Evolutionary conservation across 306 rosid species (phyloP), one percentile per base, ranked within the genome.

Genomic region (Rosa persica): DNA sequence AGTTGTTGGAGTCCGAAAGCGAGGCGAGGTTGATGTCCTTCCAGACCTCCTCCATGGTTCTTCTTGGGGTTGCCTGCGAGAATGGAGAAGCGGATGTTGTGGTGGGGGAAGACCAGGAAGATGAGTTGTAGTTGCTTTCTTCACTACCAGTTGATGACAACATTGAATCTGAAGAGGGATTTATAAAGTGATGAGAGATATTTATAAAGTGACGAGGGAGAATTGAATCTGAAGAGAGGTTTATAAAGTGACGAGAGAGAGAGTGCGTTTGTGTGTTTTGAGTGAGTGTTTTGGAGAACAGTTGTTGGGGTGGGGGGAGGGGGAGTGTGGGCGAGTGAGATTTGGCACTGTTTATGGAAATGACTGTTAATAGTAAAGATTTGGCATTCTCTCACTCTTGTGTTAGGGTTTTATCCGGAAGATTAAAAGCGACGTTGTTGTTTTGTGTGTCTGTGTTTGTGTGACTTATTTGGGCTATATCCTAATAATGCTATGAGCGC

Each of bases 31-130:
- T 86, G 4, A 92, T 87, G 82, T 90, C 97, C 52, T 88, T 89
- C 97, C 96, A 90, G 0, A 90, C 90, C 69, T 89, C 96, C 75
- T 90, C 96, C 97, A 92, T 92, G 74, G 81, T 77, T 72, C 38
- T 66, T 34, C 74, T 47, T 54, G 62, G 51, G 67, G 75, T 55
- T 6, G 15, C 42, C 8, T 43, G 11, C 25, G 15, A 3, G 57
- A 51, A 51, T 5, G 57, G 57, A 51, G 57, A 51, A 15, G 57
- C 23, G 4, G 60, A 8, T 5, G 62, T 19, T 6, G 27, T 2
- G 52, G 8, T 0, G 49, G 15, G 0, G 52, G 82, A 76, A 8
- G 78, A 75, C 46, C n/a, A 27, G 23, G 75, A 65, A 8, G 70
- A 71, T 15, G 83, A 70, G 20, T 57, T 74, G 78, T 67, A 48